These are phyloP conservation scores for Cytospora leucostoma DNA, from an alignment of 2,329 filamentous ascomycete species.

Conservation along the genomic window DNA sequence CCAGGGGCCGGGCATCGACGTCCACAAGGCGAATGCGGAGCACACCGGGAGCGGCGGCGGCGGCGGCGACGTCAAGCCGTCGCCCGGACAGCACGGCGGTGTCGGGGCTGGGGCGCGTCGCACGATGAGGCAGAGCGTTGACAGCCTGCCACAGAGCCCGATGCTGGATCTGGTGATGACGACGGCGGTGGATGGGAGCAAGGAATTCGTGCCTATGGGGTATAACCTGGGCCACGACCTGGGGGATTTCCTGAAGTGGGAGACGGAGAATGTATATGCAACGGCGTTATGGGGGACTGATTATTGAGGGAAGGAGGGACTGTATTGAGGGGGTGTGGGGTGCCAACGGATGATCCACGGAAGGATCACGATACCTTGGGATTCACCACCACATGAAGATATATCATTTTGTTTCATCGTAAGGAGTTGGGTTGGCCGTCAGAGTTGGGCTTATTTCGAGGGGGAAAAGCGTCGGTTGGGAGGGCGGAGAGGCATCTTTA, in stretches of 20 bases:
- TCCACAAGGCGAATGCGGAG: slow-evolving; percentile 32
- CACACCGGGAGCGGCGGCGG: slow-evolving; percentile 21
- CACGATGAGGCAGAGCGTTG: slow-evolving; percentile 38
- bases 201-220: slow-evolving; percentile 55
- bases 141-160: slow-evolving; percentile 53
- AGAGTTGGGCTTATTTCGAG: too few relatives aligned
- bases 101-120: slow-evolving; percentile 21
- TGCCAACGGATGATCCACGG: background rate
- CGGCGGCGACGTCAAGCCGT: slow-evolving; percentile 20
- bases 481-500: background rate
- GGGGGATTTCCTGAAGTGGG: slow-evolving; percentile 60
- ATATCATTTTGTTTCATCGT: too few relatives aligned
- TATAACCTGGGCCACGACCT: slow-evolving; percentile 62
- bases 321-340: background rate
- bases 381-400: too few relatives aligned
- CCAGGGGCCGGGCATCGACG: slow-evolving; percentile 29
- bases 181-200: slow-evolving; percentile 42
- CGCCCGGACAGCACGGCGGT: background rate
- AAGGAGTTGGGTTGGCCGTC: too few relatives aligned
- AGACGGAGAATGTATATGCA: slow-evolving; percentile 51
- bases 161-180: slow-evolving; percentile 50
- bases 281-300: slow-evolving; percentile 32
- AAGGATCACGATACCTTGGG: background rate
- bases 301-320: background rate
- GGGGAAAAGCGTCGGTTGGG: too few relatives aligned